Percentiles rank a stretch among this genome's conserved stretches.
phyloP scores from a whole-genome alignment of 345 rosid species.

The Theobroma cacao region DNA sequence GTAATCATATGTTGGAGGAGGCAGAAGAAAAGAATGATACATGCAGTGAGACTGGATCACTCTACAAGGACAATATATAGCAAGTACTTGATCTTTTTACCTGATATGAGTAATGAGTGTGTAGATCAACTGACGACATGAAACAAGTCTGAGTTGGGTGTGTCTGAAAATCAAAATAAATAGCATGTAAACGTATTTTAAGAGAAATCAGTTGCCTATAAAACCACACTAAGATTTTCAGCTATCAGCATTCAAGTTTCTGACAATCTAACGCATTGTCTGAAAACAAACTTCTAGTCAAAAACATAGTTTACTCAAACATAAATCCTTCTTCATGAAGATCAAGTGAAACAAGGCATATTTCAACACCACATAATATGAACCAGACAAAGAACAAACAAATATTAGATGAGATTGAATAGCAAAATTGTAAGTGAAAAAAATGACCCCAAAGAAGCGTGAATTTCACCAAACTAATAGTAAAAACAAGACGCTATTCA shows the following conservation, averaged over 20 bases:
- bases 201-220: neutral
- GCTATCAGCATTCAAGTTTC: neutral
- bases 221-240: neutral
- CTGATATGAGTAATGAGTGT: conserved; percentile 95
- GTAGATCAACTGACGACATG: conserved; percentile 97
- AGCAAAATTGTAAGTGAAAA: neutral
- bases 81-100: conserved; percentile 28
- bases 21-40: too few relatives aligned
- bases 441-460: neutral
- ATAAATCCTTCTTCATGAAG: conserved; percentile 1
- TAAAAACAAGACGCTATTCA: too few relatives aligned
- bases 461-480: neutral
- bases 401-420: neutral
- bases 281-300: neutral
- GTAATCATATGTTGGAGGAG: too few relatives aligned
- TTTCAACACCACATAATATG: too few relatives aligned
- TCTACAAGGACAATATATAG: neutral
- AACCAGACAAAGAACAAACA: neutral
- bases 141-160: conserved; percentile 93
- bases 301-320: neutral
- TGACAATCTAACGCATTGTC: neutral
- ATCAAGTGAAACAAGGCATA: neutral
- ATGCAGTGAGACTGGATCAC: neutral
- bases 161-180: conserved; percentile 56
- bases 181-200: neutral